Evolutionary conservation across 148 eudicot species (phyloP).

Genomic region (Cornus suecica): DNA sequence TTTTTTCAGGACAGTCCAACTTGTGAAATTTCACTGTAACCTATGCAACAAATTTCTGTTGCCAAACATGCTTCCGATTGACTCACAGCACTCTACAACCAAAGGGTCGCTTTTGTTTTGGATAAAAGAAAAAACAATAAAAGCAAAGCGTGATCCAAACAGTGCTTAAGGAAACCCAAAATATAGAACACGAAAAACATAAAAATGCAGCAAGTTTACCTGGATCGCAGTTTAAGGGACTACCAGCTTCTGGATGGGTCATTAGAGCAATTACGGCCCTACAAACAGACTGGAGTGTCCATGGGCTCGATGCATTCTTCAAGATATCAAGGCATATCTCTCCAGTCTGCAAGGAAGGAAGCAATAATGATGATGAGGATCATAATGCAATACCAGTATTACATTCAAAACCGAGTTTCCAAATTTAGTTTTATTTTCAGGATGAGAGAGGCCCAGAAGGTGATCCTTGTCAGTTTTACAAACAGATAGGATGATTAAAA

Average conservation of each 20-base stretch:
- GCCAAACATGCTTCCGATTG: too few species aligned
- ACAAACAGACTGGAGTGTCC: constrained; percentile 97
- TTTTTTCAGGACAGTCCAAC: too few species aligned
- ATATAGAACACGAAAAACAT: neutral
- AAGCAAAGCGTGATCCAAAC: too few species aligned
- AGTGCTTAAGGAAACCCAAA: neutral
- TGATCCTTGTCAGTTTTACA: neutral
- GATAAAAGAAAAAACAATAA: too few species aligned
- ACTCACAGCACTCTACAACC: too few species aligned
- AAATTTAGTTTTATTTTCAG: neutral
- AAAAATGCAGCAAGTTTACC: constrained; percentile 25
- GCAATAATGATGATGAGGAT: neutral
- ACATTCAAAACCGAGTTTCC: neutral
- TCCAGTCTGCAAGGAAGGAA: constrained; percentile 64
- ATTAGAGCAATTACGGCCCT: constrained; percentile 94
- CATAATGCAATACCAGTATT: neutral
- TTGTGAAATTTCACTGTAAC: too few species aligned
- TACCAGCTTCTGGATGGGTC: constrained; percentile 94
- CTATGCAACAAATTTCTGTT: too few species aligned
- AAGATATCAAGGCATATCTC: constrained; percentile 96
- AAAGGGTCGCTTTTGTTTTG: too few species aligned
- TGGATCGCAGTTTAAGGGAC: constrained; percentile 55
- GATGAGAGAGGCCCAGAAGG: neutral
- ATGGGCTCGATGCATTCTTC: constrained; percentile 99
- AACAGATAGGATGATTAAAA: neutral